phyloP scores from a whole-genome alignment of 2,329 filamentous ascomycete species.

The Ascochyta lentis region DNA sequence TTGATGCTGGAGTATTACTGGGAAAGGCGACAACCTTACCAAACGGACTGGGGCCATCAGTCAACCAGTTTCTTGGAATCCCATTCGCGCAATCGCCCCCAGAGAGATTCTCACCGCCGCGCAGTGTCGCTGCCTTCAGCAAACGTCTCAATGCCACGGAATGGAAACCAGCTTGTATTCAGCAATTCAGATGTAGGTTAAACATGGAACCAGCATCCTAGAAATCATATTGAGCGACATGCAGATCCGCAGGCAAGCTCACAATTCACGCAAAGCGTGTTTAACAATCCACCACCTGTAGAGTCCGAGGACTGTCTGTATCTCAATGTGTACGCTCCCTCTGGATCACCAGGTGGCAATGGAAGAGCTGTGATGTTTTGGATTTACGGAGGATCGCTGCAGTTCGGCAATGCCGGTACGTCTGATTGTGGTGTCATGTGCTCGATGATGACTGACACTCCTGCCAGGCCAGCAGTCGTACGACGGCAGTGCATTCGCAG shows the following conservation, averaged over 20 bases:
- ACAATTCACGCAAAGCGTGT: slow-evolving; percentile 23
- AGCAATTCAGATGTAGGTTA: slow-evolving; percentile 33
- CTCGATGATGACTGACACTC: not conserved
- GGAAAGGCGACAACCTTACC: slow-evolving; percentile 37
- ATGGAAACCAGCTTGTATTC: slow-evolving; percentile 33
- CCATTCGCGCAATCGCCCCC: slow-evolving; percentile 40
- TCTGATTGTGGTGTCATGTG: not conserved
- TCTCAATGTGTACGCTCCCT: slow-evolving; percentile 48
- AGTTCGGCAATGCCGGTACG: slow-evolving; percentile 32
- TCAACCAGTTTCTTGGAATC: slow-evolving; percentile 42
- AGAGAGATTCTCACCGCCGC: slow-evolving; percentile 32
- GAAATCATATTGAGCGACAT: not conserved
- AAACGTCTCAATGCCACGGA: slow-evolving; percentile 24
- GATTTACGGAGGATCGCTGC: slow-evolving; percentile 40
- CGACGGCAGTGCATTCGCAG: slow-evolving; percentile 38
- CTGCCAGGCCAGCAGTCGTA: slow-evolving; percentile 21
- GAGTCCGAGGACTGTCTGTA: slow-evolving; percentile 52
- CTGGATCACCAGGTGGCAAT: slow-evolving; percentile 16
- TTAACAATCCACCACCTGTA: slow-evolving; percentile 32
- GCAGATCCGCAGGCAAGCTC: slow-evolving; percentile 27
- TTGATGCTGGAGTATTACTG: slow-evolving; percentile 32
- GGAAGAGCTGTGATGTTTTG: slow-evolving; percentile 40
- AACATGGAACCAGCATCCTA: not conserved
- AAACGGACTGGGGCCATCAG: slow-evolving; percentile 20
- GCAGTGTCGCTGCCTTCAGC: slow-evolving; percentile 20